These are phyloP conservation scores for Xylariales sp. DNA, from an alignment of 2,329 filamentous ascomycete genomes.

Conservation along the genomic window DNA sequence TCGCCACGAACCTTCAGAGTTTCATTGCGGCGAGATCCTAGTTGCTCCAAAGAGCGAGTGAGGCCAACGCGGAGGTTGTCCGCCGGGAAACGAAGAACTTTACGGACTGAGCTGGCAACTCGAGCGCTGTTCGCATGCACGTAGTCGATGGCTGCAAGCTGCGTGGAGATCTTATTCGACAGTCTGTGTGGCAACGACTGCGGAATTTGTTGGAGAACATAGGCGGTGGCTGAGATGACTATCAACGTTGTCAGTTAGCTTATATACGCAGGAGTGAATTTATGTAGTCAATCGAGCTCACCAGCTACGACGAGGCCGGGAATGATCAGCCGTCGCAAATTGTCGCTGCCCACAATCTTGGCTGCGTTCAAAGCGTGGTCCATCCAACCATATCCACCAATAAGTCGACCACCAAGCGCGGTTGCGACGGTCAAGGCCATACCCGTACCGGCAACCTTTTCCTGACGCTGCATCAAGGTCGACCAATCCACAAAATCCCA, in stretches of 20 bases:
- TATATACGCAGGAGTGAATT: neutral
- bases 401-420: constrained; percentile 73
- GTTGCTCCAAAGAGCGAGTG: constrained; percentile 78
- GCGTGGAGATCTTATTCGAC: constrained; percentile 75
- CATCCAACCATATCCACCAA: constrained; percentile 84
- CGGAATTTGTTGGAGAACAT: constrained; percentile 82
- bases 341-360: constrained; percentile 76
- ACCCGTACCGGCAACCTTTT: constrained; percentile 89
- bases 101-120: constrained; percentile 80
- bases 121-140: constrained; percentile 82
- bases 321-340: constrained; percentile 72
- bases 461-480: constrained; percentile 79
- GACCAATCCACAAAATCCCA: constrained; percentile 91
- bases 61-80: constrained; percentile 80
- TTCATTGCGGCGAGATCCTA: constrained; percentile 73
- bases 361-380: constrained; percentile 79
- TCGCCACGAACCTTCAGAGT: constrained; percentile 77
- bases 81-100: constrained; percentile 81
- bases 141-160: constrained; percentile 82
- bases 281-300: too few species aligned
- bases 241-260: constrained; percentile 26
- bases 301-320: constrained; percentile 75
- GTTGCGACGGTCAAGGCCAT: constrained; percentile 91
- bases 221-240: constrained; percentile 73
- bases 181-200: constrained; percentile 82